Base-by-base conservation (phyloP, 768 basidiomycete genomes). In the Auricularia heimuer region DNA sequence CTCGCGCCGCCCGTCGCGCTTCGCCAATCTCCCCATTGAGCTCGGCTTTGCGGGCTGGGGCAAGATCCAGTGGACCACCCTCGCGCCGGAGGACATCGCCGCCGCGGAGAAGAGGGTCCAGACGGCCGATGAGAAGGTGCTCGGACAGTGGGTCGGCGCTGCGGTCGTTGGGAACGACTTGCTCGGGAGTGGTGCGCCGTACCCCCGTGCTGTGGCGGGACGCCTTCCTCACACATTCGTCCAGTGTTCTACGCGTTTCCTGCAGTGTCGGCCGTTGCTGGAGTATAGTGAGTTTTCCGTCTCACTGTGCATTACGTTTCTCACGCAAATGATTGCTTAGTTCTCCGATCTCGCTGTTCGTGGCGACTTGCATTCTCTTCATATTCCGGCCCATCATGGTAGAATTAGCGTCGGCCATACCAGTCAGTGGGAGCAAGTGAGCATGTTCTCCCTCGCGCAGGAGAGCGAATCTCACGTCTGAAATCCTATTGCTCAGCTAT, bases 21-120 rank as follows among this genome's bases (percentile, higher is more conserved):
- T 87, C 70, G 72, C 85, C 33, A 81, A 87, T 67, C 79, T 89
- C 44, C 74, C 81, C 14, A 82, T 84, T 69, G 80, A 84, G 45
- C 87, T 88, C 66, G 86, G 88, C 68, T 90, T 90, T 68, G 83
- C 88, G 68, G 68, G 87, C 3, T 88, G 87, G 86, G 87, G 87
- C 1, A 79, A 82, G 4, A 71, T 84, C 18, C 73, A 74, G 4
- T 76, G 78, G 65, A 68, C 88, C 1, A 76, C 77, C 21, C 77
- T 90, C 11, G 72, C 76, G 0, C 66, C 64, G 1, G 77, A 81
- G 3, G 83, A 88, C 58, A 68, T 76, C 56, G 64, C 69, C 2
- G 65, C 72, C 63, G 62, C 85, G 70, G 39, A 73, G 69, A 36
- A 71, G 65, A 56, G 72, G 68, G 42, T 75, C 77, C 18, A 70